Conservation (phyloP, 1,284 basidiomycete genomes). For the Phylloboletellus chloephorus region DNA sequence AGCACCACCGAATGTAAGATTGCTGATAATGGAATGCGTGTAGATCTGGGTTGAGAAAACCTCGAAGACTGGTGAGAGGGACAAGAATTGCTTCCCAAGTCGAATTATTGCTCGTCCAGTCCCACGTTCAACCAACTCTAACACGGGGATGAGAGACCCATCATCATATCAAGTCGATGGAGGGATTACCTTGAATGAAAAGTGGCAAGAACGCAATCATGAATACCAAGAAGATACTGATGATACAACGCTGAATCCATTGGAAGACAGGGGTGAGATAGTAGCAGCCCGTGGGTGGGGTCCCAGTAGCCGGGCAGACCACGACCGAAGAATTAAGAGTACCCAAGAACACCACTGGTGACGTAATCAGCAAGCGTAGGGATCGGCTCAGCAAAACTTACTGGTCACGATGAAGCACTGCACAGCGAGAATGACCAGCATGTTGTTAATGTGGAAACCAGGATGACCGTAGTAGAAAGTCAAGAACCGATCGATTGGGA, state of each 20-base stretch:
- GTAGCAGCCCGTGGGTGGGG: conserved; percentile 82
- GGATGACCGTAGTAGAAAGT: conserved; percentile 99
- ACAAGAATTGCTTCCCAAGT: conserved; percentile 87
- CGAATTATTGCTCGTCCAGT: conserved; percentile 85
- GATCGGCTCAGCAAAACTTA: conserved; percentile 38
- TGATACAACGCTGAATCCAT: conserved; percentile 93
- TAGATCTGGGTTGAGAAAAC: conserved; percentile 96
- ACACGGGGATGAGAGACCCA: conserved; percentile 6
- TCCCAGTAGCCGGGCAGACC: conserved; percentile 68
- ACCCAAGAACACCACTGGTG: conserved; percentile 82
- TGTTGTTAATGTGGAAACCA: conserved; percentile 99
- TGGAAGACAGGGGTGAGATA: conserved; percentile 84
- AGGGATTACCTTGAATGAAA: conserved; percentile 81
- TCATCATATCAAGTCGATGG: not conserved
- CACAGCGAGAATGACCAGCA: conserved; percentile 92
- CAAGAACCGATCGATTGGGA: conserved; percentile 96
- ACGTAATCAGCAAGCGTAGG: conserved; percentile 9
- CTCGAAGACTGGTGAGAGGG: conserved; percentile 91
- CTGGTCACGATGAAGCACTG: conserved; percentile 87
- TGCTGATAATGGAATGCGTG: conserved; percentile 91
- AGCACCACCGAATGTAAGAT: conserved; percentile 92
- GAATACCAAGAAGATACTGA: conserved; percentile 95
- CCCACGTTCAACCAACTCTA: conserved; percentile 90
- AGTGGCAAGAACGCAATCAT: conserved; percentile 91
- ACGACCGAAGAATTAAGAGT: conserved; percentile 77